Evolutionary conservation across 2,329 filamentous ascomycete genomes (phyloP), one percentile per base, ranked within the genome.

Genomic region (Paecilomyces sp.): DNA sequence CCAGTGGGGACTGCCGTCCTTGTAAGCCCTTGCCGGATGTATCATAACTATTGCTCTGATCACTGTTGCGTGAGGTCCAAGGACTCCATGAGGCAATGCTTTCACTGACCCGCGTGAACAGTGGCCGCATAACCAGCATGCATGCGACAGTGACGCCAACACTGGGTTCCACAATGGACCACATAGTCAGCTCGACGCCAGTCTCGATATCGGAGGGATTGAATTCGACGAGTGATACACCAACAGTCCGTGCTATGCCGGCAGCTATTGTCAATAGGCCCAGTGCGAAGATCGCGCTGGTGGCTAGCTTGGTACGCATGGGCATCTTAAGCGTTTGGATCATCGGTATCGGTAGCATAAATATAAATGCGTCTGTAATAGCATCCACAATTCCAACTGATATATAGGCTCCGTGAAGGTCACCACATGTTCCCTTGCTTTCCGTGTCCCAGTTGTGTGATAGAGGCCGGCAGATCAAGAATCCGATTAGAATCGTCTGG

Each of bases 41-140:
- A 11, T 25, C 31, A 30, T 51, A 57, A 57, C 25, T 57, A 15
- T 57, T 57, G 9, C 31, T 25, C 24, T 25, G 28, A 36, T 47
- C 22, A n/a, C 55, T 57, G 34, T 47, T 34, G n/a, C 25, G 55
- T 30, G 55, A 24, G 11, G 11, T 57, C 55, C 55, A 57, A n/a
- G 55, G 55, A 13, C n/a, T 34, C 55, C 55, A 57, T 15, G 55
- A 57, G 12, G 50, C 25, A n/a, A 57, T 30, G n/a, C 36, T 57
- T 47, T 57, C 55, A 24, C 34, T 28, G 36, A 57, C 25, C 9
- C 34, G 34, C 9, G 30, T 22, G 18, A 57, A 57, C 28, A 57
- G 33, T 11, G 55, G 55, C 36, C 55, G 12, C 55, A 57, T 57
- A 25, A 57, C 55, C 13, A 57, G 36, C 55, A 57, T 57, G n/a